These are phyloP conservation scores for Sonneratia caseolaris DNA, from an alignment of 345 rosid species.

Conservation along the genomic window DNA sequence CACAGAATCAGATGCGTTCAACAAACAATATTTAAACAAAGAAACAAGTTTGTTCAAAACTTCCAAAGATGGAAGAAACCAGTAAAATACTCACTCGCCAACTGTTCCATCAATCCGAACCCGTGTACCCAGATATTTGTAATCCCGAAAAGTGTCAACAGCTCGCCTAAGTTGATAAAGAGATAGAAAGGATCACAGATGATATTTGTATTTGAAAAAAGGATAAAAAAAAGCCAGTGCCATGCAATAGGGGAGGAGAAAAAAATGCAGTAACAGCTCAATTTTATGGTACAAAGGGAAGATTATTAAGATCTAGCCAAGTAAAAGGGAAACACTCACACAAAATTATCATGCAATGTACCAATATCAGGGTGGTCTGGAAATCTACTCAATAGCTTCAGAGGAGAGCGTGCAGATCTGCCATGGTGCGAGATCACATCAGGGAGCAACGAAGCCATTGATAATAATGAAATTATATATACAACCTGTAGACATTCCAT, in stretches of 20 bases:
- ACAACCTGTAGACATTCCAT: slow-evolving; percentile 89
- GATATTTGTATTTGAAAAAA: neutral
- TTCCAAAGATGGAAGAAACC: slow-evolving; percentile 3
- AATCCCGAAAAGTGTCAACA: slow-evolving; percentile 63
- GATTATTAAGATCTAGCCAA: neutral
- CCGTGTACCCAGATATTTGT: slow-evolving; percentile 84
- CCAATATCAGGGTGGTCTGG: slow-evolving; percentile 78
- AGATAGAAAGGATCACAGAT: neutral
- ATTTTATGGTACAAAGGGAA: neutral
- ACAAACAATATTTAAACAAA: slow-evolving; percentile 7
- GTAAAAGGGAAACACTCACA: slow-evolving; percentile 32
- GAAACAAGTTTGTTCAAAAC: slow-evolving; percentile 2
- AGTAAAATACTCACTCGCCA: slow-evolving; percentile 68
- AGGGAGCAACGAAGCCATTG: neutral
- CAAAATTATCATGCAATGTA: slow-evolving; percentile 89
- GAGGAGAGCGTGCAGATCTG: slow-evolving; percentile 79
- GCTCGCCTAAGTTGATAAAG: slow-evolving; percentile 37
- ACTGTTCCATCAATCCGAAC: slow-evolving; percentile 79
- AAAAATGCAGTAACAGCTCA: neutral
- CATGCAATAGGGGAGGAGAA: neutral
- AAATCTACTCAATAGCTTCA: slow-evolving; percentile 67
- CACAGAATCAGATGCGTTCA: slow-evolving; percentile 6
- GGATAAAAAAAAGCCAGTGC: neutral
- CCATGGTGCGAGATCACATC: neutral
- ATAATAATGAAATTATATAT: neutral